Evolutionary conservation across 495 filamentous ascomycete species (phyloP).

Genomic region (Hypoxylon lenormandii): DNA sequence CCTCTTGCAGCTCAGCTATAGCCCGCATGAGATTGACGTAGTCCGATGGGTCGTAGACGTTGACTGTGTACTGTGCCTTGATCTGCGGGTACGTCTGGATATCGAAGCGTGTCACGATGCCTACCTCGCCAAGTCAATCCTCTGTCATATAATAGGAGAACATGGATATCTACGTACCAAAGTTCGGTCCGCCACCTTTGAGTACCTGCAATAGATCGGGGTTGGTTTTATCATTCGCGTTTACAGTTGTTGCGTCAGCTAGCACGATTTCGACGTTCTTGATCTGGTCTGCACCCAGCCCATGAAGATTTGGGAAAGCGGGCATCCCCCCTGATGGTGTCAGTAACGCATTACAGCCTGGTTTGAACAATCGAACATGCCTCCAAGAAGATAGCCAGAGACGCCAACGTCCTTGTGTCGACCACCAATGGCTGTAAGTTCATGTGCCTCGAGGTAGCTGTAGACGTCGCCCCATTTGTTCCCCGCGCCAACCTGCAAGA

Average conservation of each 20-base stretch:
- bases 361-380: constrained; percentile 13
- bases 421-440: constrained; percentile 4
- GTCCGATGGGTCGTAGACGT: constrained; percentile 16
- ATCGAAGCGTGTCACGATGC: constrained; percentile 46
- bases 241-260: constrained; percentile 5
- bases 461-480: constrained; percentile 8
- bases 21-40: constrained; percentile 14
- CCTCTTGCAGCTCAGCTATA: background rate
- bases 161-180: constrained; percentile 1
- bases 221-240: background rate
- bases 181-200: constrained; percentile 19
- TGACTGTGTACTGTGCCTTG: constrained; percentile 13
- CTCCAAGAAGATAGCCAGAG: constrained; percentile 54
- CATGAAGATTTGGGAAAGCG: constrained; percentile 50
- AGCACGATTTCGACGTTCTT: constrained; percentile 38
- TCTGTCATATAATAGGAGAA: background rate
- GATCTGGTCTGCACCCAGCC: constrained; percentile 58
- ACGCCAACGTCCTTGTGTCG: constrained; percentile 51
- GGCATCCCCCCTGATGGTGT: constrained; percentile 10
- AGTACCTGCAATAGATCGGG: constrained; percentile 3
- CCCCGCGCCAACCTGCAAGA: constrained; percentile 6
- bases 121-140: constrained; percentile 1
- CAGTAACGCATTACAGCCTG: background rate
- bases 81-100: constrained; percentile 16
- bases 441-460: constrained; percentile 2